Percentiles rank a stretch among this genome's conserved stretches.
Conservation (phyloP, 257 asterid genomes). For the Solanum neorickii region DNA sequence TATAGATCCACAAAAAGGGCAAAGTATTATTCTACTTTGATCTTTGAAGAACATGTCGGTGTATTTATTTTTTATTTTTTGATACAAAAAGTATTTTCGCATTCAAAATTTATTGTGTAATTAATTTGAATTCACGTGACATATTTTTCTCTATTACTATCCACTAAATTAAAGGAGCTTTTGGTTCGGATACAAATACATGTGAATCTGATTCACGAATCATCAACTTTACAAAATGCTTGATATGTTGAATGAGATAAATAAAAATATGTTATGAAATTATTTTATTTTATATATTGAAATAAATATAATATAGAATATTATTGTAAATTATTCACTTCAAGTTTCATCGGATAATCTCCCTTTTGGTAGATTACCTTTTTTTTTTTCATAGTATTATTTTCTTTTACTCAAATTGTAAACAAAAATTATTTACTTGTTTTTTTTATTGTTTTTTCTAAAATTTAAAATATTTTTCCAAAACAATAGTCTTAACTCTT, state of each 20-base stretch:
- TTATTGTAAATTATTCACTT: not conserved
- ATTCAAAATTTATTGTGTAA: not conserved
- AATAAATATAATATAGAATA: no score
- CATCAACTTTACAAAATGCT: not conserved
- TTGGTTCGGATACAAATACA: not conserved
- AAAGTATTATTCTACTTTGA: not conserved
- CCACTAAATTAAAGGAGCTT: not conserved
- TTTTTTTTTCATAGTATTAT: fast-evolving
- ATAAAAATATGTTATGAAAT: not conserved
- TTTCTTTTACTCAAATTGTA: not conserved
- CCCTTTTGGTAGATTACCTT: not conserved
- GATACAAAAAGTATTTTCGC: fast-evolving
- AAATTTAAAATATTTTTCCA: not conserved
- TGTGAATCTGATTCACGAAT: not conserved
- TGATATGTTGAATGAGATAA: not conserved
- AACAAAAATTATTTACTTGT: not conserved
- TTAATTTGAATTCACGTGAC: fast-evolving
- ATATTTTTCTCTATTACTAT: no score
- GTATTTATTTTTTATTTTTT: not conserved
- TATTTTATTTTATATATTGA: not conserved
- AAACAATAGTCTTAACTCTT: no score
- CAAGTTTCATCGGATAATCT: not conserved
- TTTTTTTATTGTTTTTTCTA: not conserved
- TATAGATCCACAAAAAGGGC: not conserved
- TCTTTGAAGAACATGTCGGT: not conserved